These are phyloP conservation scores for Lichtheimia ornata DNA, from an alignment of 371 early-diverging fungal species.

Conservation along the genomic window DNA sequence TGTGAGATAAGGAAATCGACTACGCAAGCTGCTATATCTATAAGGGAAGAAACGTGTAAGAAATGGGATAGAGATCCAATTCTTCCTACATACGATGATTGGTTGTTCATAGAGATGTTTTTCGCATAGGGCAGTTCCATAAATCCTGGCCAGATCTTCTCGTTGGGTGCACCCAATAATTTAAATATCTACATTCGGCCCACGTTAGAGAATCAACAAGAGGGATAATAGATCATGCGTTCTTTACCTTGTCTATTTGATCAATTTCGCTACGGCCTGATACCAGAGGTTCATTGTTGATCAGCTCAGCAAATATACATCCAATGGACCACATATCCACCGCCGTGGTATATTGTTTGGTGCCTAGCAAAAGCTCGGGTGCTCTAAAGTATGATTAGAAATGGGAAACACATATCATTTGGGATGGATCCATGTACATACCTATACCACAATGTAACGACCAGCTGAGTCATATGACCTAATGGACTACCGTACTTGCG, in stretches of 20 bases:
- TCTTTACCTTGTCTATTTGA: constrained; percentile 69
- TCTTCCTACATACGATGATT: constrained; percentile 24
- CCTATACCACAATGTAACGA: constrained; percentile 94
- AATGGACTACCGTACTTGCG: constrained; percentile 77
- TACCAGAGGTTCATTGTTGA: constrained; percentile 73
- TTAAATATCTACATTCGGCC: constrained; percentile 62
- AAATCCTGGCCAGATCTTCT: constrained; percentile 78
- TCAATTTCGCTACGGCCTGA: constrained; percentile 82
- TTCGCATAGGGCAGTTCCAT: constrained; percentile 67
- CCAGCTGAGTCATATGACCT: constrained; percentile 79
- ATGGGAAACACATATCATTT: neutral
- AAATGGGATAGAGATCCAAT: neutral
- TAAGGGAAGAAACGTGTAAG: neutral
- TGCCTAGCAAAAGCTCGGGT: constrained; percentile 97
- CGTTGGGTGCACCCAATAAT: constrained; percentile 71
- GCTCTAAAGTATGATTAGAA: constrained; percentile 57
- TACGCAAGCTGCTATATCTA: constrained; percentile 56
- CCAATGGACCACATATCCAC: constrained; percentile 99
- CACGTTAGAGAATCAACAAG: neutral
- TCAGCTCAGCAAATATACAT: constrained; percentile 91
- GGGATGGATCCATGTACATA: constrained; percentile 13
- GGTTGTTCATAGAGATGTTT: constrained; percentile 56
- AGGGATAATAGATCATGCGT: neutral
- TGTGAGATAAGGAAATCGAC: constrained; percentile 70
- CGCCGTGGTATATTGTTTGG: constrained; percentile 88